These are phyloP conservation scores for Solanum neorickii DNA, from an alignment of 257 asterid genomes.

Conservation along the genomic window DNA sequence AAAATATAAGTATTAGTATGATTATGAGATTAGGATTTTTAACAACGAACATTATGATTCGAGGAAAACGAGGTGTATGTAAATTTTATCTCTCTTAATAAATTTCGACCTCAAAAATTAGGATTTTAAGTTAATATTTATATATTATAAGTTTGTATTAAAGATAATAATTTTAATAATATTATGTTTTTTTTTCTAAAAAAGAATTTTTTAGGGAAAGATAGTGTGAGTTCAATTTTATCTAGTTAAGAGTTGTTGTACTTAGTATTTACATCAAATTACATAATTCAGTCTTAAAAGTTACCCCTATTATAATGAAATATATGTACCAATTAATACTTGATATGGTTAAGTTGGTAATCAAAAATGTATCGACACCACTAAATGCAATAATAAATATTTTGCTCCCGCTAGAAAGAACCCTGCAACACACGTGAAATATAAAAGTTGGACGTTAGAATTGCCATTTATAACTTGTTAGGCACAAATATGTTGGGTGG, in stretches of 20 bases:
- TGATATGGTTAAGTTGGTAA: not conserved
- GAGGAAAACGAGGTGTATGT: not conserved
- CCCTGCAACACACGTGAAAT: not conserved
- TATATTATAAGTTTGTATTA: too few species aligned
- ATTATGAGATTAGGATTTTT: not conserved
- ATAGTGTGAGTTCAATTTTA: too few species aligned
- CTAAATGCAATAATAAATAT: not conserved
- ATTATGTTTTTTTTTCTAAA: too few species aligned
- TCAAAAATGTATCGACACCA: too few species aligned
- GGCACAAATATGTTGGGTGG: not conserved
- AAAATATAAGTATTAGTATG: not conserved
- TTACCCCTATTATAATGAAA: not conserved
- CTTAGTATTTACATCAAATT: not conserved
- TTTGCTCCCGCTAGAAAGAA: not conserved
- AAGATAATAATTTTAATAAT: too few species aligned
- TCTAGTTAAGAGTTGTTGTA: not conserved
- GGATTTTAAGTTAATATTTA: too few species aligned
- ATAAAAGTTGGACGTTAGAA: not conserved
- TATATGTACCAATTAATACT: not conserved
- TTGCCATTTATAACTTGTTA: not conserved
- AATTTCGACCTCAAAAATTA: accelerated
- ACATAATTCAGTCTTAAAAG: too few species aligned
- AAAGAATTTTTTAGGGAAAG: not conserved
- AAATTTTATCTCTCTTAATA: too few species aligned
- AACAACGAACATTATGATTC: not conserved